Base-by-base conservation (phyloP, 2,329 filamentous ascomycete species). In the Tolypocladium paradoxum region DNA sequence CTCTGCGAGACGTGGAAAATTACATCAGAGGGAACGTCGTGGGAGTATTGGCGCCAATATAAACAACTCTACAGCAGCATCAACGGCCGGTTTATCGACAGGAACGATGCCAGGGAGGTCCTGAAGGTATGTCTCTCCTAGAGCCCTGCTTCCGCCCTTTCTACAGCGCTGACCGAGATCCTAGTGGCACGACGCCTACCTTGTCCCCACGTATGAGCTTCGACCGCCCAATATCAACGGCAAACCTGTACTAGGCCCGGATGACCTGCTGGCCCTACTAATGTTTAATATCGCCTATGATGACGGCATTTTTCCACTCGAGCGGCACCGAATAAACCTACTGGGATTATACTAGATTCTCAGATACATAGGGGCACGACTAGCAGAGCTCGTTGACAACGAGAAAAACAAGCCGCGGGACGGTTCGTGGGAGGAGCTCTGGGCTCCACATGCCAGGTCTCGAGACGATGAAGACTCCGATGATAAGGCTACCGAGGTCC, bases 261-360 rank as follows among this genome's bases (percentile, higher is more conserved):
- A 61, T 40, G 56, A 56, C 50, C 51, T 65, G 5, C 47, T 54
- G 20, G 51, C 58, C 8, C 57, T 69, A 16, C 53, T 64, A 2
- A 61, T 47, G 0, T 68, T 66, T 14, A 69, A 68, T 34, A 64
- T 67, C 31, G 49, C 51, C 1, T 68, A 64, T 50, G 47, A 69
- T 46, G 61, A 50, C 0, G 52, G 55, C 18, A 57, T 63, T 38
- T 65, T 66, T 51, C 48, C 52, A 8, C 53, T 37, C 31, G 53
- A 66, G 53, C 43, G 56, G 20, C 52, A 68, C 54, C 52, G 55
- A 16, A 53, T 65, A 34, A 9, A 63, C 6, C 51, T 68, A 1
- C 34, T 53, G 37, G 50, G 58, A 50, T 64, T 27, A 54, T 68
- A 69, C 46, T 40, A 64, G 46, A 48, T 62, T 48, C 50, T 67